Evolutionary conservation across 345 rosid genomes (phyloP), one percentile per base, ranked within the genome.

Genomic region (Eucalyptus erythrocorys): DNA sequence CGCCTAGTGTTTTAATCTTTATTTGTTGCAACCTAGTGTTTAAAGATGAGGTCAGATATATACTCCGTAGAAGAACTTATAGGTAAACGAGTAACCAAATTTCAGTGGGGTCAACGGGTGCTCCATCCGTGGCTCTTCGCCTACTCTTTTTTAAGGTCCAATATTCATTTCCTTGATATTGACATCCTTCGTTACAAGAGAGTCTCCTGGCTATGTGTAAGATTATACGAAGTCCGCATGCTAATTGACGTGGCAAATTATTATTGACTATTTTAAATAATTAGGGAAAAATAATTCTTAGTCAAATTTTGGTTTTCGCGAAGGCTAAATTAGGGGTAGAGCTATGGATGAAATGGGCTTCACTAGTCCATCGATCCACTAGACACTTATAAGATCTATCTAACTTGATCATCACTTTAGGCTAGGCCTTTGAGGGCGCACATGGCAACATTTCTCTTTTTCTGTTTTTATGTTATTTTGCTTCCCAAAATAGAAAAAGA

Each of bases 391-490:
- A 32, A 66, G 12, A 8, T 32, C 40, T 32, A 68, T 32, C 79
- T 32, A 17, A 68, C 79, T 32, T 16, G 42, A 32, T 68, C 42
- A 32, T 68, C 24, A 68, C 42, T 68, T 16, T 66, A 66, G 22
- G 79, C 40, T 0, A 3, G 6, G 22, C 79, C 11, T 66, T 32
- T 66, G 7, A 50, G 4, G 22, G 4, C 0, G 8, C 55, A 17
- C 22, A 17, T 50, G 53, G 0, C 22, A 17, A 17, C 4, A 4
- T 50, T 50, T 50, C 22, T 50, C 22, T 50, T 50, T 0, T 50
- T 1, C 17, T 17, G 4, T 17, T 50, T 50, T 6, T 17, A 50
- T 50, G 55, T 50, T 50, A 7, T 50, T 50, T 50, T 50, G 22
- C 55, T 50, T 17, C 22, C 0, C 1, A 2, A 50, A 50, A 50